Percentiles rank a stretch among this genome's conserved stretches.
Evolutionary conservation across 805 yeast genomes (phyloP).

Genomic region (Schwanniomyces occidentalis): DNA sequence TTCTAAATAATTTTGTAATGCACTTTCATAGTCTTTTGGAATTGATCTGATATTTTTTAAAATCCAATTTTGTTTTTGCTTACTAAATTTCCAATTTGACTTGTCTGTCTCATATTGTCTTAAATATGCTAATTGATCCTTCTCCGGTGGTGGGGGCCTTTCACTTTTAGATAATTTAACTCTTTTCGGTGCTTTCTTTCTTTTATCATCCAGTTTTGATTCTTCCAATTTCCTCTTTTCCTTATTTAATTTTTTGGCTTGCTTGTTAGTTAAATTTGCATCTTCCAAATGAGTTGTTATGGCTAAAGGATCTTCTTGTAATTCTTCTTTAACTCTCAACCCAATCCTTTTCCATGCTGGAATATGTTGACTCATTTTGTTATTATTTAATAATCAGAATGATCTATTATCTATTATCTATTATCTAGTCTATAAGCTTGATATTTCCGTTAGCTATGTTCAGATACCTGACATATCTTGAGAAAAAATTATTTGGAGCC

Average conservation of each 20-base stretch:
- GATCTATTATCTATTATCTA: no score
- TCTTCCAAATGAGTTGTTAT: constrained; percentile 47
- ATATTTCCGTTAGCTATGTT: neutral
- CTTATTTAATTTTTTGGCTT: constrained; percentile 42
- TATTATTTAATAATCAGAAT: no score
- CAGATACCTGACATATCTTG: neutral
- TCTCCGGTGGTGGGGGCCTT: constrained; percentile 71
- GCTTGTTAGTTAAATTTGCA: constrained; percentile 40
- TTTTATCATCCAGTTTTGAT: constrained; percentile 13
- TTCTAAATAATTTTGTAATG: constrained; percentile 51
- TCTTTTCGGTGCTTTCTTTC: constrained; percentile 67
- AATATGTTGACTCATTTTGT: constrained; percentile 8
- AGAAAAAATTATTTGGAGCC: constrained; percentile 3
- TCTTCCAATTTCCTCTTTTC: constrained; percentile 27
- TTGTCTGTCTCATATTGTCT: constrained; percentile 56
- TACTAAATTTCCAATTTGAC: constrained; percentile 77
- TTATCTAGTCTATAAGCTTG: neutral
- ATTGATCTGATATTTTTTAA: constrained; percentile 58
- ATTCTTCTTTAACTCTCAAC: constrained; percentile 53
- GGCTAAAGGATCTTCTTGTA: constrained; percentile 46
- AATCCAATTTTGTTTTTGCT: constrained; percentile 86
- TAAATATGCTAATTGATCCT: constrained; percentile 69
- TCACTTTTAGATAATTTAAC: constrained; percentile 67
- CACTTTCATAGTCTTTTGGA: constrained; percentile 52
- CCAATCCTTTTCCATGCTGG: constrained; percentile 89